Evolutionary conservation across 2,329 filamentous ascomycete species (phyloP).

Genomic region (Orbilia brochopaga): DNA sequence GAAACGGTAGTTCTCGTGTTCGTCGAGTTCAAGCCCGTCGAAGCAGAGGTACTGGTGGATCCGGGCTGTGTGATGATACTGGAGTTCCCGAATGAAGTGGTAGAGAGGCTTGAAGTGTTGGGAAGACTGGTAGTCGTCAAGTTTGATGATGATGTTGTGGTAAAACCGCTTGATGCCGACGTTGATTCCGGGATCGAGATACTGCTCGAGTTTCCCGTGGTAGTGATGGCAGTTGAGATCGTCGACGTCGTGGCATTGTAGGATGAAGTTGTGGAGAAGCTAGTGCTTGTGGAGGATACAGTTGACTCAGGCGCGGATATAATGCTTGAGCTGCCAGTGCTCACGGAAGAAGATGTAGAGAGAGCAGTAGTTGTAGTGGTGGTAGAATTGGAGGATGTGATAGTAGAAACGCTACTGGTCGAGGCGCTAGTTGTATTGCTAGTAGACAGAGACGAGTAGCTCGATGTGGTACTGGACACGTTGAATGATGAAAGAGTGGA

Average conservation of each 20-base stretch:
- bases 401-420: neutral
- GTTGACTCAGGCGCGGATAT: conserved; percentile 15
- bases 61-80: conserved; percentile 12
- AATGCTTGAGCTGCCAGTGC: neutral
- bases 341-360: neutral
- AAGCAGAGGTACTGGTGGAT: conserved; percentile 9
- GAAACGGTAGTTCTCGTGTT: conserved; percentile 21
- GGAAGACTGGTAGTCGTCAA: neutral
- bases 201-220: neutral
- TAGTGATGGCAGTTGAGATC: neutral
- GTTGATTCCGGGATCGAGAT: conserved; percentile 1
- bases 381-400: neutral
- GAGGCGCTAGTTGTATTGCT: neutral
- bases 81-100: neutral
- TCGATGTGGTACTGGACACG: neutral
- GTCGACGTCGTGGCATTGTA: conserved; percentile 33
- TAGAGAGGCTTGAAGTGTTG: conserved; percentile 8
- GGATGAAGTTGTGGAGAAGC: conserved; percentile 17
- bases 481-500: conserved; percentile 1
- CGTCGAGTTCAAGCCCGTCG: conserved; percentile 12
- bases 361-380: neutral
- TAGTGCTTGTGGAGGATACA: conserved; percentile 7
- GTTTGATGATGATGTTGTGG: neutral
- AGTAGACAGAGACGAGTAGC: too few relatives aligned
- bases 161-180: neutral